These are phyloP conservation scores for Rhytidhysteron rufulum DNA, from an alignment of 2,329 filamentous ascomycete species.

Conservation along the genomic window DNA sequence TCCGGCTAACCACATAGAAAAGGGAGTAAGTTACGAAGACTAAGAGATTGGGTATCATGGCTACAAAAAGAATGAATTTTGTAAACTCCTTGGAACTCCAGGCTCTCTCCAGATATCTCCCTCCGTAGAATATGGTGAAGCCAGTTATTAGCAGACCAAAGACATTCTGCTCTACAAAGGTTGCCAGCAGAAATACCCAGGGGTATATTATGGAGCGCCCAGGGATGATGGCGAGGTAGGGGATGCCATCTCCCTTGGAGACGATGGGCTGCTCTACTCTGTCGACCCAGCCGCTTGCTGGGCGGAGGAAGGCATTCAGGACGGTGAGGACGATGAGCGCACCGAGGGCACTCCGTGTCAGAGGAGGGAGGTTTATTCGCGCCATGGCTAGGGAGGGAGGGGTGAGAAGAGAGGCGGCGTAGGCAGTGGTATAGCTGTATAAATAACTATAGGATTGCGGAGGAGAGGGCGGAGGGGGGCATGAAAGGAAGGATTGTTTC, in stretches of 20 bases:
- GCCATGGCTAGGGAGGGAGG: conserved; percentile 52
- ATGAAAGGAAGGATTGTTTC: background rate
- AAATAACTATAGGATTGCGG: too few relatives aligned
- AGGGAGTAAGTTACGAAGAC: conserved; percentile 69
- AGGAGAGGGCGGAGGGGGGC: background rate
- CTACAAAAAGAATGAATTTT: conserved; percentile 77
- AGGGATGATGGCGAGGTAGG: conserved; percentile 84
- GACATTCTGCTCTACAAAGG: conserved; percentile 89
- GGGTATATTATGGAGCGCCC: conserved; percentile 81
- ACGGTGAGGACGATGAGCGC: conserved; percentile 72
- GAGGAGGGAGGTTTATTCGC: conserved; percentile 86
- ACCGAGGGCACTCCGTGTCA: conserved; percentile 79
- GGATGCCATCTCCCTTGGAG: conserved; percentile 61
- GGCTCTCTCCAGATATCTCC: conserved; percentile 89
- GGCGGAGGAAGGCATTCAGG: conserved; percentile 72
- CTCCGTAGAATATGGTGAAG: conserved; percentile 82
- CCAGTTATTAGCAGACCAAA: conserved; percentile 77
- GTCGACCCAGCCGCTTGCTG: conserved; percentile 40
- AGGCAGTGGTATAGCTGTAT: too few relatives aligned
- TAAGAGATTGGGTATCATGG: conserved; percentile 75
- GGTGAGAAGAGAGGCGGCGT: conserved; percentile 1
- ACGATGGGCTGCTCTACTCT: conserved; percentile 41
- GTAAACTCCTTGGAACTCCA: conserved; percentile 91
- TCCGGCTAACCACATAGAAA: conserved; percentile 67
- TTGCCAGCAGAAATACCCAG: conserved; percentile 85